Percentiles rank a stretch among this genome's conserved stretches.
Conservation (phyloP, 148 eudicot genomes). For the Salicornia ramosissima region DNA sequence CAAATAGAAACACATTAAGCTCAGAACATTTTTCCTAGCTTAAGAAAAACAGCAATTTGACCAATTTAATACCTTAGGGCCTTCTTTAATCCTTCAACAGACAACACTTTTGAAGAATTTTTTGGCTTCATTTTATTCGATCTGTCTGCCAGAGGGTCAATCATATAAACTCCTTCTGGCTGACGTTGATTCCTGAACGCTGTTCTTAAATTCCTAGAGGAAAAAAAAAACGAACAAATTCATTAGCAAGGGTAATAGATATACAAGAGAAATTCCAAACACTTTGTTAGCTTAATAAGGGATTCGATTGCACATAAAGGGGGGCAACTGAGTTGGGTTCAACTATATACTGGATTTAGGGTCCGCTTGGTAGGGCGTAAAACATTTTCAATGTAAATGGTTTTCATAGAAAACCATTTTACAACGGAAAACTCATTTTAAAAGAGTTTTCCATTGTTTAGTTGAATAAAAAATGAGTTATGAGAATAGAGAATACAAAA, state of each 20-base stretch:
- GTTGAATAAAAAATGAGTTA: no score
- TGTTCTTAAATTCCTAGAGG: constrained; percentile 68
- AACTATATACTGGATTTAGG: no score
- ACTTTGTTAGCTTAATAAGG: neutral
- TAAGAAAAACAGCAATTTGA: neutral
- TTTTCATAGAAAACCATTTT: no score
- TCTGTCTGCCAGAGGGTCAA: constrained; percentile 53
- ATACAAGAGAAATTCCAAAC: neutral
- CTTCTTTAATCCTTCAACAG: constrained; percentile 79
- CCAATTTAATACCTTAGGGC: constrained; percentile 59
- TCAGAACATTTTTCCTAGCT: neutral
- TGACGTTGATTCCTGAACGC: constrained; percentile 60
- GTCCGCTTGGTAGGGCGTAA: no score
- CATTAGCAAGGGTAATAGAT: neutral
- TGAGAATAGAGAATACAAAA: no score
- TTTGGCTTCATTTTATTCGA: constrained; percentile 37
- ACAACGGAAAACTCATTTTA: no score
- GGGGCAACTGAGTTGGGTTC: neutral
- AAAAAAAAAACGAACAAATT: neutral
- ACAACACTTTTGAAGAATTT: constrained; percentile 55
- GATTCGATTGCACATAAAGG: neutral
- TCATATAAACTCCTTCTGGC: constrained; percentile 66
- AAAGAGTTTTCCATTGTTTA: no score
- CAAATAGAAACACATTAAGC: neutral
- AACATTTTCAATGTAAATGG: no score